Conservation (phyloP, 305 asterid species). For the Ruellia speciosa region DNA sequence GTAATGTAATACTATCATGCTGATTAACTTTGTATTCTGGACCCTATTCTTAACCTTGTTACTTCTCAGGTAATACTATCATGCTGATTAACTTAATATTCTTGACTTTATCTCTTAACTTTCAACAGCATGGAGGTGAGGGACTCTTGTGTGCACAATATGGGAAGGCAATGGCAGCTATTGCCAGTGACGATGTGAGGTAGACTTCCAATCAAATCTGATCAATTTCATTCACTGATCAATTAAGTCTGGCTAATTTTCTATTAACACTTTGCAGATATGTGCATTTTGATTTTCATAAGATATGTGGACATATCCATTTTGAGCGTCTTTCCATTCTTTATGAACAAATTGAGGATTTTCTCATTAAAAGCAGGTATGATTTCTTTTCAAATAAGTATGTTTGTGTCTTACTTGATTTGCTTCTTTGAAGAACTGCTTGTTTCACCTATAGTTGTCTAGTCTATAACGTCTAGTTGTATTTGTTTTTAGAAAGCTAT, state of each 20-base stretch:
- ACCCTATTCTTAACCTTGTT: too few relatives aligned
- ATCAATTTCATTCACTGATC: slow-evolving; percentile 19
- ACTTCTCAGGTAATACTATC: too few relatives aligned
- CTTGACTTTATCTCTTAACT: slow-evolving; percentile 21
- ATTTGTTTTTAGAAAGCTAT: slow-evolving; percentile 13
- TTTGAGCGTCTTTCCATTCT: slow-evolving; percentile 93
- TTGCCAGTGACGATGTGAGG: slow-evolving; percentile 87
- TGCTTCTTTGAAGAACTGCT: slow-evolving; percentile 15
- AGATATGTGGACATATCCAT: slow-evolving; percentile 92
- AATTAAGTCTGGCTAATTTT: slow-evolving; percentile 24
- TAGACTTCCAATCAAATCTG: slow-evolving; percentile 23
- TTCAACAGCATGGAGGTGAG: slow-evolving; percentile 86
- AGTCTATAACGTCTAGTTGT: neutral
- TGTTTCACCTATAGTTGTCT: neutral
- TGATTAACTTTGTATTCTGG: slow-evolving; percentile 17
- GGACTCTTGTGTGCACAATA: slow-evolving; percentile 74
- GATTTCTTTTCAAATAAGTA: slow-evolving; percentile 17
- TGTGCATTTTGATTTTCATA: slow-evolving; percentile 94
- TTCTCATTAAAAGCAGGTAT: slow-evolving; percentile 92
- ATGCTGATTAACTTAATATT: slow-evolving; percentile 13
- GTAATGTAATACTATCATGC: neutral
- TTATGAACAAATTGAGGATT: slow-evolving; percentile 90
- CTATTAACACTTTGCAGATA: slow-evolving; percentile 51
- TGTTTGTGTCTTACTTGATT: slow-evolving; percentile 16
- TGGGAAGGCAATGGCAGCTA: slow-evolving; percentile 64